Base-by-base conservation (phyloP, 2,329 filamentous ascomycete species). In the Trichoderma sp. region DNA sequence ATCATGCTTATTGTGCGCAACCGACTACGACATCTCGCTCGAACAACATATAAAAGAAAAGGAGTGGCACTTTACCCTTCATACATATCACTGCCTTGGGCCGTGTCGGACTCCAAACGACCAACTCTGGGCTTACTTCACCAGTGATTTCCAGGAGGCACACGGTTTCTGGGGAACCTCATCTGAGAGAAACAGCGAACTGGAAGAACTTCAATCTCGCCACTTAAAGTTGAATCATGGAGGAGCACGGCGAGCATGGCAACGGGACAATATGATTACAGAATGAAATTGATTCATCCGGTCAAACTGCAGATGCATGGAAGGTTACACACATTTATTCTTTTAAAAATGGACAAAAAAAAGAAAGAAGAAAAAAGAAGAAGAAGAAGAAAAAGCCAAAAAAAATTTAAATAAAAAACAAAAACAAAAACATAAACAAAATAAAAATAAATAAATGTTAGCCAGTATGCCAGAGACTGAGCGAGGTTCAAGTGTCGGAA, bases 161-260 rank as follows among this genome's bases (percentile, higher is more conserved):
- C 16, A 0, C 7, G 16, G 16, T 45, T n/a, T 9, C 16, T 45
- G 1, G 1, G 41, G 16, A n/a, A 8, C 0, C 3, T 0, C 41
- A 45, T 3, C 6, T 45, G 41, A 45, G 1, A n/a, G 16, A 12
- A 3, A 21, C 45, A 0, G 0, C 45, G n/a, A 56, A 21, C 21
- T 14, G 21, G 50, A 56, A 56, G 35, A 16, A 18, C 6, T 53
- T 2, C 33, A 24, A 24, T 35, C 41, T 53, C 27, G 41, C 3
- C 4, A 33, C 9, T 14, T 6, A 21, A 6, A 56, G 6, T 6
- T 56, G 24, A 29, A 56, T 5, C 65, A 5, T 56, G 45, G 45
- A 6, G 45, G n/a, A 18, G 65, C 9, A 3, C 45, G 65, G 8
- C 65, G 45, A 29, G 27, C 16, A 35, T 68, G 65, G 31, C 11